A percentile compares a stretch with the other conserved stretches of the same genome.
Evolutionary conservation across 768 basidiomycete species (phyloP).

Genomic region (Podaxis sp.): DNA sequence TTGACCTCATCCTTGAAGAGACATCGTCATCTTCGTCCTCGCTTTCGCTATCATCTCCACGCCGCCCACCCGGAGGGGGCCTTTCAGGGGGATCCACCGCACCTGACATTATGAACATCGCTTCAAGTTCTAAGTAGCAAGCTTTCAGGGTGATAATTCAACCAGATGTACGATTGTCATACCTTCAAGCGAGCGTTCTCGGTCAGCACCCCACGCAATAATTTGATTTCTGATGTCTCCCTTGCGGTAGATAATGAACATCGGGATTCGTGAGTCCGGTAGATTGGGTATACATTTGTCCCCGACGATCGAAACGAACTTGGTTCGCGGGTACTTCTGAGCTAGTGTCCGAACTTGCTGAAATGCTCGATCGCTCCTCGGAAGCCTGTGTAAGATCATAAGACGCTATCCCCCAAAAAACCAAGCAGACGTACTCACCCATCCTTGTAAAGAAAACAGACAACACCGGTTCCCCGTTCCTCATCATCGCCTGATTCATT

Average conservation of each 20-base stretch:
- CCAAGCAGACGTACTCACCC: slow-evolving; percentile 52
- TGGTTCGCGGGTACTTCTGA: slow-evolving; percentile 82
- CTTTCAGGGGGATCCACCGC: slow-evolving; percentile 60
- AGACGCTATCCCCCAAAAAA: not conserved
- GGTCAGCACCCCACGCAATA: slow-evolving; percentile 79
- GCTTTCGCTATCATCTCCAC: slow-evolving; percentile 46
- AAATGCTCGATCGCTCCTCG: slow-evolving; percentile 74
- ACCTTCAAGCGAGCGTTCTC: slow-evolving; percentile 80
- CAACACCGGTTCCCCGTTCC: slow-evolving; percentile 82
- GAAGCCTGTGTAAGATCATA: slow-evolving; percentile 49
- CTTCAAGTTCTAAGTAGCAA: slow-evolving; percentile 61
- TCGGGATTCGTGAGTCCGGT: slow-evolving; percentile 87
- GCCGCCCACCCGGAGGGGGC: slow-evolving; percentile 30
- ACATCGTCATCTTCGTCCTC: slow-evolving; percentile 43
- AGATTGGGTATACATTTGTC: slow-evolving; percentile 96
- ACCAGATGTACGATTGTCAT: slow-evolving; percentile 16
- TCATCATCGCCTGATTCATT: slow-evolving; percentile 64
- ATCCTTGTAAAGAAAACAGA: slow-evolving; percentile 95
- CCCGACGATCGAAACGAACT: slow-evolving; percentile 94
- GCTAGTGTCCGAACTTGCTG: slow-evolving; percentile 72
- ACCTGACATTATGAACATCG: slow-evolving; percentile 59
- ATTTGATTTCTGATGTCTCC: slow-evolving; percentile 91
- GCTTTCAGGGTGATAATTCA: not conserved
- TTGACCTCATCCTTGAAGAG: slow-evolving; percentile 56
- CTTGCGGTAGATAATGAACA: slow-evolving; percentile 87